phyloP scores from a whole-genome alignment of 805 yeast species.

The Candida chauliodis region DNA sequence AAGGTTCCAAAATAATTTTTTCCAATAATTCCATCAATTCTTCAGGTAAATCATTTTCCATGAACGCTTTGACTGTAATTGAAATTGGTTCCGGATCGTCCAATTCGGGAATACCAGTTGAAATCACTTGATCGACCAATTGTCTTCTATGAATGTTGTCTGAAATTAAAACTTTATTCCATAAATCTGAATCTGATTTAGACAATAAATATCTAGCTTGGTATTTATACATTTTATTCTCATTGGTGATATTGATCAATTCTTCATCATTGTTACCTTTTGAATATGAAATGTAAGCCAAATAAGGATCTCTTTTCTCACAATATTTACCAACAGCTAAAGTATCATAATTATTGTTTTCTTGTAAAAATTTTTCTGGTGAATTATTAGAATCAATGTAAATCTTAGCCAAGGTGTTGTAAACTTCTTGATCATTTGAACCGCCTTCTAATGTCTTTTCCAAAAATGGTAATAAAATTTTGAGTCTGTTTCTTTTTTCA shows the following conservation, averaged over 20 bases:
- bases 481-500: constrained; percentile 92
- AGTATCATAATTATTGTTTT: constrained; percentile 88
- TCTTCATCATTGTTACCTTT: constrained; percentile 92
- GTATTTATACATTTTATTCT: constrained; percentile 96
- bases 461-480: constrained; percentile 85
- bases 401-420: constrained; percentile 92
- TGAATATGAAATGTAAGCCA: constrained; percentile 96
- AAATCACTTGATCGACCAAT: constrained; percentile 88
- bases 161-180: constrained; percentile 72
- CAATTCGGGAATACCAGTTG: constrained; percentile 93
- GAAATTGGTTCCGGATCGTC: constrained; percentile 92
- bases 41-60: constrained; percentile 89
- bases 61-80: constrained; percentile 88
- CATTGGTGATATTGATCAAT: constrained; percentile 87
- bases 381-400: constrained; percentile 97
- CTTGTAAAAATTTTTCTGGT: constrained; percentile 94
- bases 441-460: constrained; percentile 86
- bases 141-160: constrained; percentile 88
- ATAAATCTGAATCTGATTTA: constrained; percentile 80
- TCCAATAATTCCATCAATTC: constrained; percentile 94
- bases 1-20: constrained; percentile 94
- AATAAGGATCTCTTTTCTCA: constrained; percentile 97
- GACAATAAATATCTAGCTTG: constrained; percentile 94
- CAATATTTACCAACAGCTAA: constrained; percentile 95
- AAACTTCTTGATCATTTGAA: constrained; percentile 84